Conservation (phyloP, 2,329 filamentous ascomycete genomes). For the Aspergillus versicolor region DNA sequence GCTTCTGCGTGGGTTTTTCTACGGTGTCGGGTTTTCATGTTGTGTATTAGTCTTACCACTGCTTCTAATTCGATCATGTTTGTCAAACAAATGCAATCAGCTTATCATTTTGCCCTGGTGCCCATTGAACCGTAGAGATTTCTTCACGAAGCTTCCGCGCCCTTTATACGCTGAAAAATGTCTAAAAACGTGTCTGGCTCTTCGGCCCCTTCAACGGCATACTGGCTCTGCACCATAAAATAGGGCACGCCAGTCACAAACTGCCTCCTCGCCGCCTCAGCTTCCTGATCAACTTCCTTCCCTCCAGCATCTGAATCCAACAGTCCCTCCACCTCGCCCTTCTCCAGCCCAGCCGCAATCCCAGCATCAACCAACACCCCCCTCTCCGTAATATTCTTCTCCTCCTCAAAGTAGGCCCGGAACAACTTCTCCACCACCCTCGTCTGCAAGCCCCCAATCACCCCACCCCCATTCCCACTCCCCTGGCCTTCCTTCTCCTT, state of each 20-base stretch:
- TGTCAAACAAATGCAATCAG: not conserved
- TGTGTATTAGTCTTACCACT: not conserved
- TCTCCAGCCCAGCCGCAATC: conserved; percentile 55
- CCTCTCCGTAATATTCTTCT: conserved; percentile 61
- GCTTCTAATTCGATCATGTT: not conserved
- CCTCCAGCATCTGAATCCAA: conserved; percentile 57
- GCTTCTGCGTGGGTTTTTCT: not conserved
- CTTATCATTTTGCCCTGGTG: not conserved
- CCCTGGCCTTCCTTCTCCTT: conserved; percentile 36
- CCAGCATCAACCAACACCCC: conserved; percentile 55
- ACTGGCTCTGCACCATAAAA: conserved; percentile 69
- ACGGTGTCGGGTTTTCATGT: not conserved
- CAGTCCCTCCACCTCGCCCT: conserved; percentile 54
- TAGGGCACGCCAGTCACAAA: conserved; percentile 70
- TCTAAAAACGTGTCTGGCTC: conserved; percentile 66
- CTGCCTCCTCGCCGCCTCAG: conserved; percentile 51
- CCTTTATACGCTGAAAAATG: conserved; percentile 63
- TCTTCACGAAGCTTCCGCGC: conserved; percentile 17
- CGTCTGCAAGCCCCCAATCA: conserved; percentile 54
- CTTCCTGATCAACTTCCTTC: conserved; percentile 58
- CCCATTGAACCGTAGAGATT: not conserved
- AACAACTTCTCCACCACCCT: conserved; percentile 64
- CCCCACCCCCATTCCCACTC: conserved; percentile 22
- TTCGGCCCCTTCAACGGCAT: conserved; percentile 70
- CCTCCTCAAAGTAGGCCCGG: conserved; percentile 64